A percentile compares a stretch with the other conserved stretches of the same genome.
These are phyloP conservation scores for Phytopythium sindhum DNA, from an alignment of 352 stramenopile genomes.

Conservation along the genomic window DNA sequence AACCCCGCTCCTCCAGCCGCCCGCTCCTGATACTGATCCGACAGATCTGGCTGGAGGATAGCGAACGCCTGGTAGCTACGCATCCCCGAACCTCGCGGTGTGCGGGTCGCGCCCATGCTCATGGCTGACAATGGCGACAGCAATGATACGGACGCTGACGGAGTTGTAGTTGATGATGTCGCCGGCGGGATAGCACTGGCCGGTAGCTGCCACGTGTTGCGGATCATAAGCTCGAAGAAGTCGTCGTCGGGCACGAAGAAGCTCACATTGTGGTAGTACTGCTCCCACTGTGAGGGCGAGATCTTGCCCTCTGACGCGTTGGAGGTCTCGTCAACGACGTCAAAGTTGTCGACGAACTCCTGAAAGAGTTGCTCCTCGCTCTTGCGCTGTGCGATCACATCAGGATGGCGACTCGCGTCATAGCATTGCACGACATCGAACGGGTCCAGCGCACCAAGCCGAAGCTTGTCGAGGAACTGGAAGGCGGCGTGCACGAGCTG, in stretches of 20 bases:
- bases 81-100: constrained; percentile 33
- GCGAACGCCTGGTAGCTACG: constrained; percentile 54
- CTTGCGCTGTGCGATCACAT: constrained; percentile 62
- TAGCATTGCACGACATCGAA: constrained; percentile 66
- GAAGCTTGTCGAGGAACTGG: constrained; percentile 52
- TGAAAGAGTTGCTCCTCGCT: constrained; percentile 58
- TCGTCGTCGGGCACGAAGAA: constrained; percentile 86
- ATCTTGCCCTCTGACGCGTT: constrained; percentile 25
- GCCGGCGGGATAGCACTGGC: neutral
- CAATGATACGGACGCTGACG: neutral
- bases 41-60: constrained; percentile 60
- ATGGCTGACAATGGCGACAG: neutral
- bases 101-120: constrained; percentile 5
- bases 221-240: constrained; percentile 88
- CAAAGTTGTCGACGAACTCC: constrained; percentile 79
- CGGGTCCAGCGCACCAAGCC: constrained; percentile 37
- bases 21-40: constrained; percentile 29
- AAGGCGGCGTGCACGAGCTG: constrained; percentile 80
- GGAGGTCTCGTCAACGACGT: constrained; percentile 33
- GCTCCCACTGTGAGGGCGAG: constrained; percentile 45
- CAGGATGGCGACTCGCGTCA: constrained; percentile 65
- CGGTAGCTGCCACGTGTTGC: constrained; percentile 80
- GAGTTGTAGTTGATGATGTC: neutral
- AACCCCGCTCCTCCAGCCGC: constrained; percentile 1
- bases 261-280: constrained; percentile 90